Conservation (phyloP, 768 basidiomycete species). For the Lactifluus volemus region DNA sequence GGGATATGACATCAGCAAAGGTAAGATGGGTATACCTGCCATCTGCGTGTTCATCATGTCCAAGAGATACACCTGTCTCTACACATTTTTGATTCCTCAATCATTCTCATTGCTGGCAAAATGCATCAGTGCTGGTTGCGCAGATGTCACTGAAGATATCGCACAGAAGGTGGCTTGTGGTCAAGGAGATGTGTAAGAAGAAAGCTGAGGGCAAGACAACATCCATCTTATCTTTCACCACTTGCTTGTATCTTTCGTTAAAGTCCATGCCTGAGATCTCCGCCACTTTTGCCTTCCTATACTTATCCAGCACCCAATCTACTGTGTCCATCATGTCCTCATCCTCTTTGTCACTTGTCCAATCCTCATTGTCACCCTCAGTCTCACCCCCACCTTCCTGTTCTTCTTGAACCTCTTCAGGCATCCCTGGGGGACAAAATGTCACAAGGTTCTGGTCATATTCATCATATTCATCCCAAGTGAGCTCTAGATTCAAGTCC, state of each 20-base stretch:
- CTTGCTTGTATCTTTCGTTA: conserved; percentile 64
- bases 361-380: conserved; percentile 34
- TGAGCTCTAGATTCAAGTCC: conserved; percentile 65
- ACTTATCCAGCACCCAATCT: conserved; percentile 78
- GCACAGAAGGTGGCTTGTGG: conserved; percentile 28
- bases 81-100: neutral
- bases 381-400: conserved; percentile 30
- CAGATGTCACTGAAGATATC: conserved; percentile 24
- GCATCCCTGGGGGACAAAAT: conserved; percentile 46
- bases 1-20: conserved; percentile 35
- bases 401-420: conserved; percentile 28
- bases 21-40: conserved; percentile 35
- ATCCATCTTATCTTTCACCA: conserved; percentile 18
- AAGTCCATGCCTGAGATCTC: conserved; percentile 69
- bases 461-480: conserved; percentile 94
- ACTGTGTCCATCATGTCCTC: conserved; percentile 67
- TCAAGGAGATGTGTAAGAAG: conserved; percentile 5
- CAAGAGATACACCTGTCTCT: conserved; percentile 29
- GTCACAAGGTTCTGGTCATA: conserved; percentile 71
- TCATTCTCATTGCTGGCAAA: neutral
- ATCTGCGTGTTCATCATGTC: conserved; percentile 46
- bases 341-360: conserved; percentile 48
- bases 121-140: conserved; percentile 23
- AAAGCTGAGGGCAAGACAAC: neutral
- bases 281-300: conserved; percentile 71